A percentile compares a stretch with the other conserved stretches of the same genome.
These are phyloP conservation scores for Przewalskia tangutica DNA, from an alignment of 257 asterid genomes.

Conservation along the genomic window DNA sequence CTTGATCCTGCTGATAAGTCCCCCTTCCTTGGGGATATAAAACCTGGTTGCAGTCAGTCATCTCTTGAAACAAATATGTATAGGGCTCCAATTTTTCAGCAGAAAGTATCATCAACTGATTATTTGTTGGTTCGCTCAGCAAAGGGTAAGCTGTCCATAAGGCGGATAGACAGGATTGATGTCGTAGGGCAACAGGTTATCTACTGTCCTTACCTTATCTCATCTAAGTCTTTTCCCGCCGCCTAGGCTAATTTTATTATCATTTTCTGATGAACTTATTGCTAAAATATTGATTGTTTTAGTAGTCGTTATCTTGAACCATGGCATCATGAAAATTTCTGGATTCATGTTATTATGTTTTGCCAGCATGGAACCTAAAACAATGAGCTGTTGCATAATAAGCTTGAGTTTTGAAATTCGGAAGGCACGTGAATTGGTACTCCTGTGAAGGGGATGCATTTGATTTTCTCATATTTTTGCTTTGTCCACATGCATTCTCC, in stretches of 20 bases:
- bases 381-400: background rate
- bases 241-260: background rate
- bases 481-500: background rate
- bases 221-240: background rate
- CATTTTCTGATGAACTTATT: background rate
- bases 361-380: background rate
- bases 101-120: conserved; percentile 81
- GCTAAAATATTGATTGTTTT: background rate
- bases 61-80: conserved; percentile 95
- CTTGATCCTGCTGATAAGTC: conserved; percentile 98
- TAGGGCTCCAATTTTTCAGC: conserved; percentile 89
- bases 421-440: background rate
- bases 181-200: conserved; percentile 97
- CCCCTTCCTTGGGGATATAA: conserved; percentile 95
- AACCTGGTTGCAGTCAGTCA: conserved; percentile 83
- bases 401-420: background rate
- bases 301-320: background rate
- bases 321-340: background rate
- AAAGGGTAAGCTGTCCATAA: conserved; percentile 95
- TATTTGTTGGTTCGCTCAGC: conserved; percentile 91
- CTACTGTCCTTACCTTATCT: background rate
- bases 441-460: background rate
- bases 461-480: background rate
- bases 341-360: background rate
- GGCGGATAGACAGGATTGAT: conserved; percentile 96